phyloP scores from a whole-genome alignment of 176 grass and related monocot genomes.

The Avena eriantha region DNA sequence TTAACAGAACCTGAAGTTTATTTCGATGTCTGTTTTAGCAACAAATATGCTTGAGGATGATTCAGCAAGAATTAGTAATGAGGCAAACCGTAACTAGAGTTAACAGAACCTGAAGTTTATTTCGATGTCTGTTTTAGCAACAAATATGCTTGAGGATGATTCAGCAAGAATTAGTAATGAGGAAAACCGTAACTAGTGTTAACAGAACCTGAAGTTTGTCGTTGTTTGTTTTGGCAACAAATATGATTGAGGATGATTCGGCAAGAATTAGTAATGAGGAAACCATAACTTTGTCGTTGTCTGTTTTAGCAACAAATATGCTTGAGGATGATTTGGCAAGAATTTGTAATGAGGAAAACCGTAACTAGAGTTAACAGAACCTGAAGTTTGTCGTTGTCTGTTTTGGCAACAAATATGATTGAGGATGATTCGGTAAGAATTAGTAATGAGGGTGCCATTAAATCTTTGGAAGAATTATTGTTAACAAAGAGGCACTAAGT shows the following conservation, averaged over 20 bases:
- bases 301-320: too few relatives aligned
- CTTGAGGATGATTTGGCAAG: not conserved
- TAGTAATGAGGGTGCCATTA: not conserved
- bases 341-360: too few relatives aligned
- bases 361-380: not conserved
- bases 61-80: not conserved
- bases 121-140: too few relatives aligned
- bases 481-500: too few relatives aligned
- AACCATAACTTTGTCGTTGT: too few relatives aligned
- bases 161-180: not conserved
- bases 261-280: not conserved
- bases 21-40: constrained; percentile 9
- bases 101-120: too few relatives aligned
- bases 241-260: not conserved
- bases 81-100: too few relatives aligned
- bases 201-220: not conserved
- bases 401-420: too few relatives aligned
- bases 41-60: not conserved
- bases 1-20: not conserved
- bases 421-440: too few relatives aligned
- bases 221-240: constrained; percentile 10
- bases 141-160: too few relatives aligned
- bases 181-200: not conserved
- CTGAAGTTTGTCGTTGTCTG: too few relatives aligned
- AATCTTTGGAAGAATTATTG: not conserved